Base-by-base conservation (phyloP, 371 early-diverging fungal genomes). In the Mortierella polycephala region DNA sequence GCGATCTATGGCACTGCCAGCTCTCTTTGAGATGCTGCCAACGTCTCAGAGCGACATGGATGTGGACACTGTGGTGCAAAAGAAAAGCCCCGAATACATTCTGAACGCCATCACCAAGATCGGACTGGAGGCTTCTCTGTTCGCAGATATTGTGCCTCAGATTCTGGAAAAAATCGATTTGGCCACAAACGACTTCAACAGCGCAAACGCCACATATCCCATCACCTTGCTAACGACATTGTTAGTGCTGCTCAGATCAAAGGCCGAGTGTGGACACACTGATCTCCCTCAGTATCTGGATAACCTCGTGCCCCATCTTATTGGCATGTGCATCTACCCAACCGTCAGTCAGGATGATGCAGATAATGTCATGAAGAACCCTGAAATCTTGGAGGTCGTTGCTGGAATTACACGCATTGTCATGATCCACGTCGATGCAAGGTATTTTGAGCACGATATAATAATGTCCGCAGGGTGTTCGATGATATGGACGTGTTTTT, bases 221-320 rank as follows among this genome's bases (percentile, higher is more conserved):
- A 73, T 80, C 44, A 84, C 85, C 8, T 75, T 90, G 9, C 71
- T 85, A 44, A 61, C 75, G 2, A 72, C 87, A 7, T 54, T 90
- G 2, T 65, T 86, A 60, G 71, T 72, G 46, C 70, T 89, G 13
- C 57, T 89, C 11, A 69, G 83, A 20, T 60, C 71, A 23, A 88
- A 89, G 57, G 74, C 82, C 1, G 60, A 66, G 5, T 67, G 81
- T 39, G 72, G 81, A 14, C 88, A 89, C 56, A 51, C 64, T 0
- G 88, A 89, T 54, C 61, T 89, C 20, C 72, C 82, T 6, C 72
- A 82, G n/a, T 87, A 85, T 47, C 72, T 87, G 37, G 65, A 83
- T 16, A 67, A 74, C 1, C 42, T 89, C 12, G 76, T 88, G 11
- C 85, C 84, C 40, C 85, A 81, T 51, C 68, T 90, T 12, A 62